These are phyloP conservation scores for Sphaerobolus stellatus DNA, from an alignment of 1,284 basidiomycete genomes.

Conservation along the genomic window DNA sequence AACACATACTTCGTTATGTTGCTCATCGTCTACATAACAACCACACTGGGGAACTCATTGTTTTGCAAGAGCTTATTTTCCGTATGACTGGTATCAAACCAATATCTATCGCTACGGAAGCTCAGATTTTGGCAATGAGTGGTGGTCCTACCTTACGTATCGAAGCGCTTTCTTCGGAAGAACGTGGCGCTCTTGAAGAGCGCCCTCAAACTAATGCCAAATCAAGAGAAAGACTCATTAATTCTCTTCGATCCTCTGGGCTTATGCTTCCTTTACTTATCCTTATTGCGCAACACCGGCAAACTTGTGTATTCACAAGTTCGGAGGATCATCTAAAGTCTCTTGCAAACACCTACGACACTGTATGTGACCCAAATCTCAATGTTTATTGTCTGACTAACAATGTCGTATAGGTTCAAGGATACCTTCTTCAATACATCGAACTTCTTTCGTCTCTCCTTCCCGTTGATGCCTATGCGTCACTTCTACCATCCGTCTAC, in stretches of 20 bases:
- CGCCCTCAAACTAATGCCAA: slow-evolving; percentile 57
- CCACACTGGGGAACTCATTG: slow-evolving; percentile 86
- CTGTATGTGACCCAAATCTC: slow-evolving; percentile 47
- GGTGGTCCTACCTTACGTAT: slow-evolving; percentile 86
- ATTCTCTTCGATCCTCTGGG: slow-evolving; percentile 65
- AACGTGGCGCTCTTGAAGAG: slow-evolving; percentile 70
- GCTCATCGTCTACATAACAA: slow-evolving; percentile 85
- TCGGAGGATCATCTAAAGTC: slow-evolving; percentile 79
- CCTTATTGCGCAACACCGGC: slow-evolving; percentile 84
- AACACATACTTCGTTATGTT: slow-evolving; percentile 86
- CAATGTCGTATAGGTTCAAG: slow-evolving; percentile 35
- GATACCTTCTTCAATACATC: slow-evolving; percentile 50
- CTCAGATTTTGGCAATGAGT: slow-evolving; percentile 86
- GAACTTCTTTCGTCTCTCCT: slow-evolving; percentile 36
- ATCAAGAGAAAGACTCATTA: slow-evolving; percentile 68
- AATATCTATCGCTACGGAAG: slow-evolving; percentile 83
- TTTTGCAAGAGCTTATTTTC: slow-evolving; percentile 89
- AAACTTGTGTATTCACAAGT: slow-evolving; percentile 73
- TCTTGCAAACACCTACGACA: slow-evolving; percentile 83
- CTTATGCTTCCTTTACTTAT: slow-evolving; percentile 83
- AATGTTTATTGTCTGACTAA: slow-evolving; percentile 1
- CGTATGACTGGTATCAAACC: slow-evolving; percentile 96
- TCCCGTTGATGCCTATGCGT: slow-evolving; percentile 34
- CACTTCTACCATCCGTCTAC: slow-evolving; percentile 57
- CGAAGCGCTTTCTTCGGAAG: slow-evolving; percentile 75